Evolutionary conservation across 2,329 filamentous ascomycete genomes (phyloP).

Genomic region (Colletotrichum orchidophilum): DNA sequence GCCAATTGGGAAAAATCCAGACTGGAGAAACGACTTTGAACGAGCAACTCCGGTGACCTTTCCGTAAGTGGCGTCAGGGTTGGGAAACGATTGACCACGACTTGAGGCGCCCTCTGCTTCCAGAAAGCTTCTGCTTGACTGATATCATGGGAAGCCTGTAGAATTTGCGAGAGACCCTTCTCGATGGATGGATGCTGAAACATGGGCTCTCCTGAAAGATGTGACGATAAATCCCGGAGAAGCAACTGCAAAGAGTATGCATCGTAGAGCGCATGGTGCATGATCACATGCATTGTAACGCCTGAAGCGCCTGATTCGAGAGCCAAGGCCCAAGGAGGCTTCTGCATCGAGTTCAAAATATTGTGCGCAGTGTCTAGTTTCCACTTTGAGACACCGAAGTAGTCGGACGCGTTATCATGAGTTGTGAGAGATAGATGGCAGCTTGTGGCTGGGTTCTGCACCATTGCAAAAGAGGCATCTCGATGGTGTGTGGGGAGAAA

Average conservation of each 20-base stretch:
- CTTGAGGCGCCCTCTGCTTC: slow-evolving; percentile 61
- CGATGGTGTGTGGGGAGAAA: slow-evolving; percentile 72
- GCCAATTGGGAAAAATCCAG: slow-evolving; percentile 60
- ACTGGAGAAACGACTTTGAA: neutral
- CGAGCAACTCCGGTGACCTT: slow-evolving; percentile 32
- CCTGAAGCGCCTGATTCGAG: slow-evolving; percentile 49
- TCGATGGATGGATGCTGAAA: slow-evolving; percentile 40
- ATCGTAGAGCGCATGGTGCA: slow-evolving; percentile 89
- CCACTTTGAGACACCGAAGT: slow-evolving; percentile 49
- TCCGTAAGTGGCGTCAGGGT: slow-evolving; percentile 71
- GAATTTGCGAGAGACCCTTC: slow-evolving; percentile 51
- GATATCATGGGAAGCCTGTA: slow-evolving; percentile 44
- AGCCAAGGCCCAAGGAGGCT: slow-evolving; percentile 71
- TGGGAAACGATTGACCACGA: slow-evolving; percentile 77
- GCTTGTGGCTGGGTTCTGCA: slow-evolving; percentile 59
- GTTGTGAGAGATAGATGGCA: slow-evolving; percentile 36
- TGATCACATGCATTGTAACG: slow-evolving; percentile 54
- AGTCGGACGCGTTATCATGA: slow-evolving; percentile 1
- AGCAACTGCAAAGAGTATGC: slow-evolving; percentile 76
- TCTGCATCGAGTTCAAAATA: slow-evolving; percentile 56
- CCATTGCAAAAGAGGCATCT: slow-evolving; percentile 76
- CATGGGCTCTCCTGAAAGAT: slow-evolving; percentile 38
- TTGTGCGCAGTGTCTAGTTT: slow-evolving; percentile 41
- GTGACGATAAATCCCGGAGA: slow-evolving; percentile 63
- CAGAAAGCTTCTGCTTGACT: slow-evolving; percentile 66